phyloP scores from a whole-genome alignment of 169 alveolate genomes.

The Cryptosporidium ubiquitum region DNA sequence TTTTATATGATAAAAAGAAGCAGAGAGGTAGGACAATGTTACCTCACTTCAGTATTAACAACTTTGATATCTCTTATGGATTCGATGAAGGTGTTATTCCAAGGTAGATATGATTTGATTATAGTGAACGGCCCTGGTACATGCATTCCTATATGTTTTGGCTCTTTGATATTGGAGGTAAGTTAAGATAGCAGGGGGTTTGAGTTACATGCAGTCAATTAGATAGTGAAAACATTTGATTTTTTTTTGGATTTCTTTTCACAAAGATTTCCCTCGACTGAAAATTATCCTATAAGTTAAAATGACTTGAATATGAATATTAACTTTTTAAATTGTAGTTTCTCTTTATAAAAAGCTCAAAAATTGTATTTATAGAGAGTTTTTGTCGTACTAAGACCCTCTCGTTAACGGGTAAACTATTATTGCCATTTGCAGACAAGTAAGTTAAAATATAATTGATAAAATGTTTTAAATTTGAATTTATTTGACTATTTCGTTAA shows the following conservation, averaged over 20 bases:
- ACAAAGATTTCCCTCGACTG: not conserved
- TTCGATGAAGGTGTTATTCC: constrained; percentile 75
- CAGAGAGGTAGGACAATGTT: constrained; percentile 86
- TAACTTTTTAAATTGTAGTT: constrained; percentile 72
- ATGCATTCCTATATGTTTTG: constrained; percentile 84
- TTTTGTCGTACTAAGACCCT: constrained; percentile 84
- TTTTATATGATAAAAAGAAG: constrained; percentile 78
- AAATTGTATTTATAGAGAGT: constrained; percentile 80
- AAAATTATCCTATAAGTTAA: no score
- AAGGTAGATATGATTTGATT: constrained; percentile 79
- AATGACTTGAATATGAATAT: not conserved
- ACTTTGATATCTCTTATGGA: constrained; percentile 81
- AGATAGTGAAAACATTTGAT: not conserved
- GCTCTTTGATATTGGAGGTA: constrained; percentile 77
- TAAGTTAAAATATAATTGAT: constrained; percentile 23
- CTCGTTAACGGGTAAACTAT: constrained; percentile 85
- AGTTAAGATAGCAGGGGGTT: not conserved
- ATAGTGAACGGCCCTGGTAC: constrained; percentile 90
- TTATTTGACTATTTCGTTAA: not conserved
- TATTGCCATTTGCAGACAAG: constrained; percentile 83
- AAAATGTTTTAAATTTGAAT: not conserved
- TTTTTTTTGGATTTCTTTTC: no score
- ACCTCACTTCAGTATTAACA: constrained; percentile 82
- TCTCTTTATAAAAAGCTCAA: constrained; percentile 76
- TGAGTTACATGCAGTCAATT: not conserved